Base-by-base conservation (phyloP, 2,329 filamentous ascomycete genomes). In the Plenodomus lindquistii region DNA sequence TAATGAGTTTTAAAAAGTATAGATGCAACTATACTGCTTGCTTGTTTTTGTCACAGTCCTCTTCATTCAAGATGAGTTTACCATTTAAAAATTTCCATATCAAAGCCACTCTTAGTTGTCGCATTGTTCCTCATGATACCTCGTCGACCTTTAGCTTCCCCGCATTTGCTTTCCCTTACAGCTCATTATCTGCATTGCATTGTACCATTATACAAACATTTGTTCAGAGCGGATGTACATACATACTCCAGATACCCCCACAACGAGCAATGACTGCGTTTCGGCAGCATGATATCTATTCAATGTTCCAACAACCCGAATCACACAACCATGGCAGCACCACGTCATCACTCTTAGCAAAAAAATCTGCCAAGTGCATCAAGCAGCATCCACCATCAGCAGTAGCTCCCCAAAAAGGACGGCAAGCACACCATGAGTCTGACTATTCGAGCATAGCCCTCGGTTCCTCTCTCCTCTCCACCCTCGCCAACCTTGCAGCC, bases 181-280 rank as follows among this genome's bases (percentile, higher is more conserved):
- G 13, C 24, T 13, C 36, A 20, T 37, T n/a, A n/a, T 41, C 46
- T 39, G 24, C 37, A 27, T 42, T 31, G 15, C 24, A 18, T 42
- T 55, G 53, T 55, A 55, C 50, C 50, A 55, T 40, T 54, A 51
- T 51, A 48, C n/a, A n/a, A n/a, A n/a, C n/a, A n/a, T n/a, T n/a
- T n/a, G n/a, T 44, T 48, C 41, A n/a, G 19, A 35, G 6, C 31
- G 11, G 17, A 37, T 45, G 24, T 44, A 40, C 21, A 17, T 16
- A 31, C 31, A n/a, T n/a, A 44, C 15, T 19, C 16, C 29, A 34
- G 18, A 31, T 31, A 31, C 27, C 27, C 27, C 27, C n/a, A n/a
- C n/a, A n/a, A 31, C 11, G 27, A 31, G 27, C 27, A 7, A 31
- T 7, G 27, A 8, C 27, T 31, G 27, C 27, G 27, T 31, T 15